Evolutionary conservation across 805 yeast genomes (phyloP), one percentile per base, ranked within the genome.

Genomic region (Ogataea populi-albae): DNA sequence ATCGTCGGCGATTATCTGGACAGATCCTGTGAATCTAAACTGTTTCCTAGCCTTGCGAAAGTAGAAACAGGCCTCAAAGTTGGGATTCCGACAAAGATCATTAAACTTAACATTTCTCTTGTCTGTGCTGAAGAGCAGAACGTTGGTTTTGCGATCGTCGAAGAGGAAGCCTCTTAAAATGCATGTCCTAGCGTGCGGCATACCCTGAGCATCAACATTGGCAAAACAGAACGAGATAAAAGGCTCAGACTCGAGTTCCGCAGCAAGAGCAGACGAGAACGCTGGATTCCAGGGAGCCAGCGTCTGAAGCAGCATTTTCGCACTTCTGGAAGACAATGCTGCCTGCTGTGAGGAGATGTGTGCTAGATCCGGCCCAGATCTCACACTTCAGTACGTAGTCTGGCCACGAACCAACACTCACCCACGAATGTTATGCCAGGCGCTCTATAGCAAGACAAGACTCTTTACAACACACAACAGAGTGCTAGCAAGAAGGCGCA

Each of bases 201-300:
- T 42, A 8, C 61, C 57, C 12, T 75, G 72, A 9, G 58, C 46
- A 47, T 76, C 84, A 23, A 83, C 75, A 4, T 89, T 84, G 31
- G 86, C 78, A 36, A 85, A 71, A 44, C 81, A 79, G 47, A 85
- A 81, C 4, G 80, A 59, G 12, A 75, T 66, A 43, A 83, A 81
- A 2, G 77, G 78, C 14, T 59, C 57, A 0, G 57, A 41, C 34
- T 62, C 68, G 16, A 56, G 47, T 40, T 75, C 80, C 22, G 71
- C 62, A 16, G 69, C 66, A 16, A 78, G 52, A 9, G 84, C 75
- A 38, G 70, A 69, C 20, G 66, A 64, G 47, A 84, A 79, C 8
- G 73, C 54, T 7, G 91, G 86, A 49, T 78, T 80, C 94, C 94
- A 84, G 3, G 88, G 84, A 19, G 86, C 89, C 72, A 77, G 43